Percentiles rank a stretch among this genome's conserved stretches.
These are phyloP conservation scores for Aspergillus carbonarius DNA, from an alignment of 2,329 filamentous ascomycete genomes.

Conservation along the genomic window DNA sequence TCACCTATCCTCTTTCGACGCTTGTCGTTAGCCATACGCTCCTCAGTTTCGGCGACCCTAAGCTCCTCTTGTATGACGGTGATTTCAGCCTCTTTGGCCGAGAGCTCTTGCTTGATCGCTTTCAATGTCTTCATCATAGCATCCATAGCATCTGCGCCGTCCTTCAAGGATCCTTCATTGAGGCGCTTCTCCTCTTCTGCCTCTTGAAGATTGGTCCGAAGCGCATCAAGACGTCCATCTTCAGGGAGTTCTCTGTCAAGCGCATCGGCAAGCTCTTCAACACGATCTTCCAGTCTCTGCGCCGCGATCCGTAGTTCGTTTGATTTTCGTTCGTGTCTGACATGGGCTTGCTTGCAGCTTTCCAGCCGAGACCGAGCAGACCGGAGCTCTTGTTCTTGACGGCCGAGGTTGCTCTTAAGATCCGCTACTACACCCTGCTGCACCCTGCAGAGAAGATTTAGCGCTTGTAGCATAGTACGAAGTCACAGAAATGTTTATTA, in stretches of 20 bases:
- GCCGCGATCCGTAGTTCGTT: slow-evolving; percentile 55
- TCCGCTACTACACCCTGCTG: slow-evolving; percentile 52
- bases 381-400: slow-evolving; percentile 52
- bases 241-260: slow-evolving; percentile 59
- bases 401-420: slow-evolving; percentile 55
- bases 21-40: slow-evolving; percentile 49
- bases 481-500: slow-evolving; percentile 23
- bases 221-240: slow-evolving; percentile 63
- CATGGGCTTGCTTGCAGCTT: slow-evolving; percentile 51
- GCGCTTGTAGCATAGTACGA: slow-evolving; percentile 10
- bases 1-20: slow-evolving; percentile 56
- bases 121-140: slow-evolving; percentile 42
- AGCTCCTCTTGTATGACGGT: slow-evolving; percentile 44
- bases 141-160: slow-evolving; percentile 48
- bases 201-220: slow-evolving; percentile 60
- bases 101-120: slow-evolving; percentile 35
- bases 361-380: slow-evolving; percentile 51
- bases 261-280: slow-evolving; percentile 67
- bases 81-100: slow-evolving; percentile 36
- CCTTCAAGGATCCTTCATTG: slow-evolving; percentile 48
- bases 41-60: slow-evolving; percentile 58
- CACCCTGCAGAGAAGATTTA: slow-evolving; percentile 27
- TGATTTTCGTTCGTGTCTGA: slow-evolving; percentile 49
- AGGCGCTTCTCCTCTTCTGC: slow-evolving; percentile 50
- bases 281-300: slow-evolving; percentile 61